A percentile compares a stretch with the other conserved stretches of the same genome.
phyloP scores from a whole-genome alignment of 148 eudicot species.

The Fagopyrum esculentum region DNA sequence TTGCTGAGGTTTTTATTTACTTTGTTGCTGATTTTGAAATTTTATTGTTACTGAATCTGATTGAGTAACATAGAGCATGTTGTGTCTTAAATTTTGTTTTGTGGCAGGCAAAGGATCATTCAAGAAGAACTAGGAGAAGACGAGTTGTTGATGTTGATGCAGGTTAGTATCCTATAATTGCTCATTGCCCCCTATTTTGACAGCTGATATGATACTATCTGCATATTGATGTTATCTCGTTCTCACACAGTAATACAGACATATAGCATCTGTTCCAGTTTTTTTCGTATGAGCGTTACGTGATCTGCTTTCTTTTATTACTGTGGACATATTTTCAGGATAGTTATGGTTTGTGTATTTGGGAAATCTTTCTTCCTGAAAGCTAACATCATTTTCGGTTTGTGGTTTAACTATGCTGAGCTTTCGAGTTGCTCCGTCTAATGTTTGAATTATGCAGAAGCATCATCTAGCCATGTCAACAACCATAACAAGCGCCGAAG shows the following conservation, averaged over 20 bases:
- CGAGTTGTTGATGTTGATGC: conserved; percentile 61
- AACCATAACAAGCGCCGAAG: conserved; percentile 46
- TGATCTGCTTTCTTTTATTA: not conserved
- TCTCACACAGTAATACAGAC: not conserved
- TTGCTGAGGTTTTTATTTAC: conserved; percentile 53
- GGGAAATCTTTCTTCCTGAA: not conserved
- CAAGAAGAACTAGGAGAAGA: conserved; percentile 53
- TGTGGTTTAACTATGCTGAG: not conserved
- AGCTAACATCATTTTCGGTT: not conserved
- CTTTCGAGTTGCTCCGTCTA: not conserved
- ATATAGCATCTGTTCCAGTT: not conserved
- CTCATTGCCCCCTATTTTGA: not conserved
- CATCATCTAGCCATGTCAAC: conserved; percentile 18
- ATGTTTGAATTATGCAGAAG: conserved; percentile 27
- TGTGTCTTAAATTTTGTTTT: not conserved
- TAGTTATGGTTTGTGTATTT: not conserved
- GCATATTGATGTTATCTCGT: not conserved
- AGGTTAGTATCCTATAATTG: conserved; percentile 26
- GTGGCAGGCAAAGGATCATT: conserved; percentile 65
- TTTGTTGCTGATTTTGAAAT: not conserved
- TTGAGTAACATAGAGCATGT: not conserved
- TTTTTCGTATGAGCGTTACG: not conserved
- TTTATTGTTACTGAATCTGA: conserved; percentile 2
- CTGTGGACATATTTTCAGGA: not conserved
- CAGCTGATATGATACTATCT: not conserved